Percentiles rank a stretch among this genome's conserved stretches.
Conservation (phyloP, 192 early-diverging fungal species). For the Backusella mclennaniae region DNA sequence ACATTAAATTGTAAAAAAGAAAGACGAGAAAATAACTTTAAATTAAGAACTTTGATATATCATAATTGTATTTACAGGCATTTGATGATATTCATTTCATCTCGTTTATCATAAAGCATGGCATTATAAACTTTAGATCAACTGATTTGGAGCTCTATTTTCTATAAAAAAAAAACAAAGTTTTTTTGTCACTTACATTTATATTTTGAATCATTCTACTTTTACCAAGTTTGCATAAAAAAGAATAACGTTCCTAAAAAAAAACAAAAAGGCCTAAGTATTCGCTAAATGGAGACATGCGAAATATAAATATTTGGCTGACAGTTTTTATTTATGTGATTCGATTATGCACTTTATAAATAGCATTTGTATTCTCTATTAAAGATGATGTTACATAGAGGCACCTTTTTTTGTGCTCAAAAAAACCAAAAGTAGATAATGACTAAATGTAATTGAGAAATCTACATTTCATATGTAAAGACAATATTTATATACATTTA, state of each 20-base stretch:
- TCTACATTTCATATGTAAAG: too few species aligned
- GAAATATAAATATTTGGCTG: not conserved
- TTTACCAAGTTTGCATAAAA: not conserved
- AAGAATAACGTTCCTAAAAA: not conserved
- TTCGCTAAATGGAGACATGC: not conserved
- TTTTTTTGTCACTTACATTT: not conserved
- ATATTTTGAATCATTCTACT: not conserved
- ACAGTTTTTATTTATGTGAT: not conserved
- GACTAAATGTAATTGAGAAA: not conserved
- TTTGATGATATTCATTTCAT: not conserved
- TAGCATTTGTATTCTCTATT: not conserved
- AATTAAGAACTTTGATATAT: not conserved
- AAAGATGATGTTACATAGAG: not conserved
- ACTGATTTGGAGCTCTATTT: not conserved
- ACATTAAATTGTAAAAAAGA: not conserved
- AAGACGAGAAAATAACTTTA: not conserved
- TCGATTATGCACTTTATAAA: not conserved
- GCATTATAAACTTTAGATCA: not conserved
- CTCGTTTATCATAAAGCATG: not conserved
- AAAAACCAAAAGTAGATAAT: not conserved
- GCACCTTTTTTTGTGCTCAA: not conserved
- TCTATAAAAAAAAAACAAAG: not conserved
- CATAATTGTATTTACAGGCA: not conserved
- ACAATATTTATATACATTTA: too few species aligned
- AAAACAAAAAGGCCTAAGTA: not conserved